A percentile compares a stretch with the other conserved stretches of the same genome.
These are phyloP conservation scores for Trichosanthes truncata DNA, from an alignment of 306 rosid species.

Conservation along the genomic window DNA sequence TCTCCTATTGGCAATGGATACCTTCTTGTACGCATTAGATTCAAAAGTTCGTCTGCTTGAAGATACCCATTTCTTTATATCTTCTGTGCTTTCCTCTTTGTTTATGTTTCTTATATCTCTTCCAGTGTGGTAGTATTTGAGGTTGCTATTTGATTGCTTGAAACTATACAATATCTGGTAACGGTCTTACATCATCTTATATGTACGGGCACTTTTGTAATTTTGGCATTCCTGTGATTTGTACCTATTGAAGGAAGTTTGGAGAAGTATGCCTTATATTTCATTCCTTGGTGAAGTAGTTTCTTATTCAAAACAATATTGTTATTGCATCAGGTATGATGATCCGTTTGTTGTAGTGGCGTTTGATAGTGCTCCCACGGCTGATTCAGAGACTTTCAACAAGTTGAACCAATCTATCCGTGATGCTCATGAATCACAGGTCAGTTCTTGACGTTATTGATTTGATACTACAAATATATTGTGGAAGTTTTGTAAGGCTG, in stretches of 20 bases:
- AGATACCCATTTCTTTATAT: background rate
- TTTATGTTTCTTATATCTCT: background rate
- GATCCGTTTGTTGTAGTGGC: constrained; percentile 70
- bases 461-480: background rate
- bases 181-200: background rate
- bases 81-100: background rate
- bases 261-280: background rate
- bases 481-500: background rate
- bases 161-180: background rate
- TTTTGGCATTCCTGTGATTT: background rate
- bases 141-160: background rate
- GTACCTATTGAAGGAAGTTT: background rate
- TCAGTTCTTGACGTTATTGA: constrained; percentile 22
- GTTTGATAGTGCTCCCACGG: constrained; percentile 92
- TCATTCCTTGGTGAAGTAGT: background rate
- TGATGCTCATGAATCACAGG: constrained; percentile 74
- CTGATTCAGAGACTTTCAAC: constrained; percentile 64
- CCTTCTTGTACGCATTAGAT: background rate
- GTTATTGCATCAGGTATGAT: constrained; percentile 42
- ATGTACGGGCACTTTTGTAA: background rate
- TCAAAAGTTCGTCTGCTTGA: background rate
- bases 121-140: background rate
- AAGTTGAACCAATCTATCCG: constrained; percentile 67
- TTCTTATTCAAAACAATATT: background rate
- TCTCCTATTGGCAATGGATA: background rate